These are phyloP conservation scores for Aureobasidium lini DNA, from an alignment of 2,329 filamentous ascomycete genomes.

Conservation along the genomic window DNA sequence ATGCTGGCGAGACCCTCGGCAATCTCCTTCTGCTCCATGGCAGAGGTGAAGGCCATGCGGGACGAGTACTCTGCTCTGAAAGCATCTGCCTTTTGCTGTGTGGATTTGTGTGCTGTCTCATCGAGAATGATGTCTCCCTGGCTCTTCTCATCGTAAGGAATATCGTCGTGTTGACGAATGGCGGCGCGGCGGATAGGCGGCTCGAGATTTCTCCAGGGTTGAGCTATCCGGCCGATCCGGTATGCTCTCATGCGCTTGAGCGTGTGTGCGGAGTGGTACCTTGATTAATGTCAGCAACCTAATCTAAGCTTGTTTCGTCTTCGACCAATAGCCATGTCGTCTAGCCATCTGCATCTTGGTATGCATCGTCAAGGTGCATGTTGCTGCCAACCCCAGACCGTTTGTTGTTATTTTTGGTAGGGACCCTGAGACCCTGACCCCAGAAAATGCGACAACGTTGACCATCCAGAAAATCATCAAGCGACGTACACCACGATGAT, in stretches of 20 bases:
- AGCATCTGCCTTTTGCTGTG: neutral
- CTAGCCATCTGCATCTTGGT: neutral
- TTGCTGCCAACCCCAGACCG: neutral
- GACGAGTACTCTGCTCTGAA: slow-evolving; percentile 13
- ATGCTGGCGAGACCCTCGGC: slow-evolving; percentile 31
- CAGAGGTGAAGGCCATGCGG: slow-evolving; percentile 27
- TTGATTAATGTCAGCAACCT: slow-evolving; percentile 25
- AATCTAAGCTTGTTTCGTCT: neutral
- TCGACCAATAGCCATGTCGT: neutral
- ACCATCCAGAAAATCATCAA: neutral
- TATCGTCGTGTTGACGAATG: slow-evolving; percentile 4
- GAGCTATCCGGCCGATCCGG: slow-evolving; percentile 50
- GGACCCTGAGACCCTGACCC: slow-evolving; percentile 9
- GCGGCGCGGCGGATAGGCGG: slow-evolving; percentile 44
- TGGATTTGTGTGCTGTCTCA: neutral
- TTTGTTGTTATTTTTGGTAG: neutral
- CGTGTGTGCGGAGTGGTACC: slow-evolving; percentile 50
- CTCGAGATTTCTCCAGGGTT: slow-evolving; percentile 51
- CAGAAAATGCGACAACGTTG: slow-evolving; percentile 2
- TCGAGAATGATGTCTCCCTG: slow-evolving; percentile 9
- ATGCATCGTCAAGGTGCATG: neutral
- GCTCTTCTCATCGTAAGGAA: neutral
- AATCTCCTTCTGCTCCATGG: slow-evolving; percentile 31
- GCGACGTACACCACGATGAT: neutral
- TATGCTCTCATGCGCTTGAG: slow-evolving; percentile 52